phyloP scores from a whole-genome alignment of 805 yeast genomes.

The Ogataea neopini region DNA sequence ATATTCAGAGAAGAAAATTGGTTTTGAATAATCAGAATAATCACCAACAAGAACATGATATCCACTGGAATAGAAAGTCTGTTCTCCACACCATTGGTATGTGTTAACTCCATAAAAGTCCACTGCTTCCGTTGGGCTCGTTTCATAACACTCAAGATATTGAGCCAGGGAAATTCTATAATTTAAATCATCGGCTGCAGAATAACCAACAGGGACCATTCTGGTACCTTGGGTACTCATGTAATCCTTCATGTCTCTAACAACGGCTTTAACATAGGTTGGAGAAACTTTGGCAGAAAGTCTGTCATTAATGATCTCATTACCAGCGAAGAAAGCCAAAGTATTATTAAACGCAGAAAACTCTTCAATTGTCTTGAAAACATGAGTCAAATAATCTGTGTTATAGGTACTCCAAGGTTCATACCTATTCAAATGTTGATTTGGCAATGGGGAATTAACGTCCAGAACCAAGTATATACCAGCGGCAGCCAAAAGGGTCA shows the following conservation, averaged over 20 bases:
- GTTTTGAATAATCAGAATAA: conserved; percentile 66
- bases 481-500: conserved; percentile 87
- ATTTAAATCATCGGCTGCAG: conserved; percentile 90
- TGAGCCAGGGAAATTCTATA: conserved; percentile 76
- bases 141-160: conserved; percentile 75
- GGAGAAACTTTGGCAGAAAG: conserved; percentile 72
- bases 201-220: conserved; percentile 85
- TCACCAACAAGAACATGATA: conserved; percentile 67
- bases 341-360: conserved; percentile 87
- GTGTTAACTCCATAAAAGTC: conserved; percentile 85
- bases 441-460: conserved; percentile 81
- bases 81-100: conserved; percentile 87
- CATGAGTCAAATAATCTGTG: conserved; percentile 66
- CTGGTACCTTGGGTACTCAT: conserved; percentile 60
- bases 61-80: conserved; percentile 79
- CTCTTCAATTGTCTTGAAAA: conserved; percentile 76
- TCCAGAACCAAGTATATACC: conserved; percentile 91
- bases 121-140: conserved; percentile 50
- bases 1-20: conserved; percentile 87
- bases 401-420: conserved; percentile 93
- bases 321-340: conserved; percentile 88
- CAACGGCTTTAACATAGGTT: conserved; percentile 70
- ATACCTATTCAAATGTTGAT: conserved; percentile 81
- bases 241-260: conserved; percentile 79
- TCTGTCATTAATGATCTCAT: conserved; percentile 83